phyloP scores from a whole-genome alignment of 2,329 filamentous ascomycete genomes.

The Bisporella sp. region DNA sequence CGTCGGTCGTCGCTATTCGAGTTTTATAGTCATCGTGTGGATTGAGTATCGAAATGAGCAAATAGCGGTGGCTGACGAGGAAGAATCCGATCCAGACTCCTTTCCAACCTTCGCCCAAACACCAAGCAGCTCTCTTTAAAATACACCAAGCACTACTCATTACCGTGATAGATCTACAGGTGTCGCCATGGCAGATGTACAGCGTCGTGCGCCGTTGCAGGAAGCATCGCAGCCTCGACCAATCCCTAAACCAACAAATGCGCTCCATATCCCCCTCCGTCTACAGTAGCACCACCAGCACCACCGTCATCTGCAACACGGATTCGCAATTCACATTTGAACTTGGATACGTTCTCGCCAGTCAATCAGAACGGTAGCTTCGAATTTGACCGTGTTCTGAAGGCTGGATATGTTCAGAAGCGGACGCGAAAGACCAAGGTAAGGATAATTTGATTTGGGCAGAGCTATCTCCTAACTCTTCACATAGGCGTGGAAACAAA shows the following conservation, averaged over 20 bases:
- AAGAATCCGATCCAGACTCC: too few relatives aligned
- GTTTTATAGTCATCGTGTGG: too few relatives aligned
- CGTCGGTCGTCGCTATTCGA: too few relatives aligned
- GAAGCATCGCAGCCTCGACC: conserved; percentile 17
- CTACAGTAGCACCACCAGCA: conserved; percentile 11
- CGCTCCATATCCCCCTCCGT: conserved; percentile 16
- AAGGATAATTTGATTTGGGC: conserved; percentile 8
- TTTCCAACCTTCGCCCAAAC: too few relatives aligned
- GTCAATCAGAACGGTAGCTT: conserved; percentile 95
- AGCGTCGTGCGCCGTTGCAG: conserved; percentile 7
- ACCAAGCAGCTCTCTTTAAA: neutral
- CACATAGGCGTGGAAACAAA: conserved; percentile 75
- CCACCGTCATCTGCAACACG: conserved; percentile 17
- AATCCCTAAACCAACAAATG: conserved; percentile 17
- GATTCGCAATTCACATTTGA: conserved; percentile 35
- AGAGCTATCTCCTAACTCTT: conserved; percentile 1
- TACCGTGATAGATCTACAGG: neutral
- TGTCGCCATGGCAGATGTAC: conserved; percentile 17
- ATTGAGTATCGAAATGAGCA: too few relatives aligned
- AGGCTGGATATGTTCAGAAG: conserved; percentile 79
- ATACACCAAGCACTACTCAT: neutral
- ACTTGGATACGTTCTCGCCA: conserved; percentile 65
- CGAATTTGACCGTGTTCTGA: conserved; percentile 90
- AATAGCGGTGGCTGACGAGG: too few relatives aligned
- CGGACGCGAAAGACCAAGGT: conserved; percentile 93